Percentiles rank a stretch among this genome's conserved stretches.
Evolutionary conservation across 2,329 filamentous ascomycete species (phyloP).

Genomic region (Torrubiellomyces zombiae): DNA sequence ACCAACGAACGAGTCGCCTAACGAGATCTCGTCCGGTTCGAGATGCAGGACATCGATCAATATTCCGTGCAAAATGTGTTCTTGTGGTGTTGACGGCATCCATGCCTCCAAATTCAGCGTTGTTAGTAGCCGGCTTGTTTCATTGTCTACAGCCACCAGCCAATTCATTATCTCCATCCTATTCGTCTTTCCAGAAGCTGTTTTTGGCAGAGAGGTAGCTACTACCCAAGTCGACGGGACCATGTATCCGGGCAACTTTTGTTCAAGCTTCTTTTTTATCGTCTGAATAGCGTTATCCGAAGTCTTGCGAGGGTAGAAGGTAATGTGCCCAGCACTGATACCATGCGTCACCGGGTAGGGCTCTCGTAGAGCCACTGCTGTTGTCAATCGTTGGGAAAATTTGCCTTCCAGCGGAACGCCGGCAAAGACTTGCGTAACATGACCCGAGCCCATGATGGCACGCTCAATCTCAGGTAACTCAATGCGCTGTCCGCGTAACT

Average conservation of each 20-base stretch:
- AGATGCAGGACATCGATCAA: neutral
- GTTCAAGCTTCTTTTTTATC: no score
- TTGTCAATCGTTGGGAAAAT: no score
- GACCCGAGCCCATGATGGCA: neutral
- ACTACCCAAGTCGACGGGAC: neutral
- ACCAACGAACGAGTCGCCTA: neutral
- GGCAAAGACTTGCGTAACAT: neutral
- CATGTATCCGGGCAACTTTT: conserved; percentile 1
- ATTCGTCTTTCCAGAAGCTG: neutral
- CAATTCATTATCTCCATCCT: neutral
- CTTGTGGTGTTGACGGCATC: neutral
- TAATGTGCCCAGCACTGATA: no score
- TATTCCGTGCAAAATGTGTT: neutral
- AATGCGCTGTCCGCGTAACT: conserved; percentile 2
- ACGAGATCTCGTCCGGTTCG: neutral
- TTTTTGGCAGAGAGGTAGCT: neutral
- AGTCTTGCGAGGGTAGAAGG: no score
- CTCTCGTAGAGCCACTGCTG: no score
- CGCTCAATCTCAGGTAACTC: conserved; percentile 3
- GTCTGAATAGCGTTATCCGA: no score
- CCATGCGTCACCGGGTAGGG: no score
- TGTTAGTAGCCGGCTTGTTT: no score
- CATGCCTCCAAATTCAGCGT: neutral
- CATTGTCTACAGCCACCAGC: neutral
- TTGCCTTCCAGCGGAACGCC: no score